Base-by-base conservation (phyloP, 2,329 filamentous ascomycete genomes). In the Colletotrichum sidae region DNA sequence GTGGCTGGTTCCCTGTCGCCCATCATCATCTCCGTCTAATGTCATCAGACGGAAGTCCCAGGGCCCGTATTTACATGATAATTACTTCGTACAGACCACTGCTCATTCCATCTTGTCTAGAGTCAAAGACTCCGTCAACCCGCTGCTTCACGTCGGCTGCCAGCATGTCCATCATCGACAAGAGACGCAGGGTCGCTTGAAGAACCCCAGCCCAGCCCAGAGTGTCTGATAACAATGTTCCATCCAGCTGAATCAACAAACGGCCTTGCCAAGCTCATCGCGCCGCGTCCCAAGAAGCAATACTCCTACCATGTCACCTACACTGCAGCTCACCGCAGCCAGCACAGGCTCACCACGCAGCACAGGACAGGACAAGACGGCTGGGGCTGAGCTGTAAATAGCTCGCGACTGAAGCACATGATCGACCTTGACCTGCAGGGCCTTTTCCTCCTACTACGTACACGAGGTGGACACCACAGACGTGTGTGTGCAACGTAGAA, bases 251-350 rank as follows among this genome's bases (percentile, higher is more conserved):
- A 47, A 56, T 49, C 51, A 44, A 35, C 46, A 65, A 65, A 65
- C 62, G 51, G 62, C 55, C n/a, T 61, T 56, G 58, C 62, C 62
- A 65, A 65, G 62, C 25, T 25, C 55, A 49, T 35, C 35, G 17
- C 35, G 8, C 34, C 13, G 25, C 11, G 2, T 42, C 47, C 51
- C 50, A 65, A 65, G 46, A 56, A 52, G 25, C 57, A 52, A 55
- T 55, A 51, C n/a, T 51, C 12, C 45, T 35, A 50, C 49, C 49
- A 54, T 60, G 57, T 54, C 51, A 53, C 47, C 46, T 17, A 11
- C 58, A 50, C 17, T 33, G 42, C 55, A 35, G 4, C 13, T 47
- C 49, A 13, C 53, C 49, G 37, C 39, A 50, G 25, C 49, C 51
- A 35, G 7, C 25, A 25, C 5, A 35, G 42, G 17, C 45, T 3